These are phyloP conservation scores for Dendrocalamus sinicus DNA, from an alignment of 176 grass and related monocot genomes.

Conservation along the genomic window DNA sequence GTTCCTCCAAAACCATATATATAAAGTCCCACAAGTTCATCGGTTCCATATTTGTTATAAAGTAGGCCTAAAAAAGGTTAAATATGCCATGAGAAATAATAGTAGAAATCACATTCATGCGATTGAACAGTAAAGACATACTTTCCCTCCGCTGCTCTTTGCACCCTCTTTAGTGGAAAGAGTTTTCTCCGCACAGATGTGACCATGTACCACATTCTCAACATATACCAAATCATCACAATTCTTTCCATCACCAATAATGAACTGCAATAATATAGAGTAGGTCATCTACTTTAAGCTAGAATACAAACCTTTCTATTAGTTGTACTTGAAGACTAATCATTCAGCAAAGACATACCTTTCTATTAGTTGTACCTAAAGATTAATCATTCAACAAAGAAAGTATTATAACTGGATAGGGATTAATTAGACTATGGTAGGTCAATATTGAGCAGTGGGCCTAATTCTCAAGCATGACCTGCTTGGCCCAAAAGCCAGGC, in stretches of 20 bases:
- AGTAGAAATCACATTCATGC: background rate
- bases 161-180: slow-evolving; percentile 54
- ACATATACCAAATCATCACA: slow-evolving; percentile 79
- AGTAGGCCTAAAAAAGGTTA: slow-evolving; percentile 58
- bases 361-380: background rate
- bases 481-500: too few species aligned
- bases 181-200: slow-evolving; percentile 75
- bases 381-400: background rate
- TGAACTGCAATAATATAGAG: slow-evolving; percentile 44
- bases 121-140: slow-evolving; percentile 14
- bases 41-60: slow-evolving; percentile 84
- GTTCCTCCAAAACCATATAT: slow-evolving; percentile 59
- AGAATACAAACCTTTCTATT: background rate
- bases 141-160: slow-evolving; percentile 64
- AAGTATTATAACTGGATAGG: background rate
- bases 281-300: background rate
- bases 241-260: slow-evolving; percentile 78
- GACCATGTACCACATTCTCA: slow-evolving; percentile 83
- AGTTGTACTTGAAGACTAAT: background rate
- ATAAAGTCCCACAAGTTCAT: slow-evolving; percentile 78
- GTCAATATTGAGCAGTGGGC: too few species aligned
- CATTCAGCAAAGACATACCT: background rate
- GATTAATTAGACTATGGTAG: too few species aligned
- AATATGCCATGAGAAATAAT: background rate
- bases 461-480: too few species aligned